Evolutionary conservation across 2,329 filamentous ascomycete species (phyloP).

Genomic region (Exophiala lecanii-corni): DNA sequence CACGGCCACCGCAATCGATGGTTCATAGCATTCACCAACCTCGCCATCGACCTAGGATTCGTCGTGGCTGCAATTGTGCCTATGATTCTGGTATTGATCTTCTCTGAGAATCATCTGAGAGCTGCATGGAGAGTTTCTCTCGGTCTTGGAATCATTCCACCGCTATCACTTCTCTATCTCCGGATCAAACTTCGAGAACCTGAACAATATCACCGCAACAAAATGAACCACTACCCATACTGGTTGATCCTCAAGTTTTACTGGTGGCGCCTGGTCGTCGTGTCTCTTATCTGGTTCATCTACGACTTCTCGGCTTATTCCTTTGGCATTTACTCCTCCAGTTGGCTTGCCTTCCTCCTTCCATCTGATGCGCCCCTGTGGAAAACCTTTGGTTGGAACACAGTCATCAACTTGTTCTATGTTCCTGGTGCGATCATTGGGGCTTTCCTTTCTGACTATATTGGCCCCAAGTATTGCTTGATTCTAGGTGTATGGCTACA

Average conservation of each 20-base stretch:
- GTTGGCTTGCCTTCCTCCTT: conserved; percentile 57
- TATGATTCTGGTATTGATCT: conserved; percentile 58
- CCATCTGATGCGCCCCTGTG: conserved; percentile 60
- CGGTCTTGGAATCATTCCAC: conserved; percentile 74
- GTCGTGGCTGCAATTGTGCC: conserved; percentile 76
- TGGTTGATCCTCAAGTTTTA: conserved; percentile 60
- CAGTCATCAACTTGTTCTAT: conserved; percentile 83
- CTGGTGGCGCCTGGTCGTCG: conserved; percentile 64
- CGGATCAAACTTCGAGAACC: conserved; percentile 72
- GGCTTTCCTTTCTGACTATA: conserved; percentile 69
- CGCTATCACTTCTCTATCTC: conserved; percentile 64
- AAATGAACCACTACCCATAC: conserved; percentile 59
- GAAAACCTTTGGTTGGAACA: conserved; percentile 81
- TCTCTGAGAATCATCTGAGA: conserved; percentile 59
- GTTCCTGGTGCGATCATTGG: conserved; percentile 76
- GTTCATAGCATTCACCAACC: conserved; percentile 88
- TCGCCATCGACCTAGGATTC: conserved; percentile 81
- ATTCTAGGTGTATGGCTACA: conserved; percentile 67
- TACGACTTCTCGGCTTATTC: conserved; percentile 83
- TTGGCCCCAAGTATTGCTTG: conserved; percentile 73
- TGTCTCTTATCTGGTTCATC: conserved; percentile 77
- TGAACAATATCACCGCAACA: conserved; percentile 68
- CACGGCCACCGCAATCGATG: conserved; percentile 76
- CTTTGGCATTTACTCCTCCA: conserved; percentile 78
- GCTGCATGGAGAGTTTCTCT: conserved; percentile 79